phyloP scores from a whole-genome alignment of 768 basidiomycete species.

The Cyclocybe aegerita region DNA sequence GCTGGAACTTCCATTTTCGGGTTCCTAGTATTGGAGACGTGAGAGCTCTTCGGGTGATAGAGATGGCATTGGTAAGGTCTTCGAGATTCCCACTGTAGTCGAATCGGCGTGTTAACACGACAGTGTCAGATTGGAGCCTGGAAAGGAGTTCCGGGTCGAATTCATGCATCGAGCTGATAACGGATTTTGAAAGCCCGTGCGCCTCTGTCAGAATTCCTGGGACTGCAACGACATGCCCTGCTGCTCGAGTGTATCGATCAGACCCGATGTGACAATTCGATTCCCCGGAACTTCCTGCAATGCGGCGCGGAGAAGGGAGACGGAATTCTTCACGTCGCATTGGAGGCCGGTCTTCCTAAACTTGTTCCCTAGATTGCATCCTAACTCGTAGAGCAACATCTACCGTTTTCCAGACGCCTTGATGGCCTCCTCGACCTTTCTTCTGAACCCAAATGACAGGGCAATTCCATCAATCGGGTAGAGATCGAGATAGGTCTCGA shows the following conservation, averaged over 20 bases:
- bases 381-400: conserved; percentile 10
- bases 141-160: background rate
- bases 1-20: conserved; percentile 8
- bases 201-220: conserved; percentile 4
- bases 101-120: conserved; percentile 3
- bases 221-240: conserved; percentile 6
- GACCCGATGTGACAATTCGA: background rate
- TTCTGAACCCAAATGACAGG: background rate
- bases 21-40: background rate
- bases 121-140: background rate
- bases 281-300: conserved; percentile 2
- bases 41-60: background rate
- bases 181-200: conserved; percentile 3
- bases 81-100: conserved; percentile 1
- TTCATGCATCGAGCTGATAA: background rate
- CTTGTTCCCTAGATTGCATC: background rate
- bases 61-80: conserved; percentile 9
- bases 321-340: background rate
- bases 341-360: conserved; percentile 4
- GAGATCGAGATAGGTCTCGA: conserved; percentile 4
- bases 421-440: conserved; percentile 1
- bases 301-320: conserved; percentile 1
- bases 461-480: background rate
- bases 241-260: conserved; percentile 7
- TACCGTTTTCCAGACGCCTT: conserved; percentile 2